Evolutionary conservation across 768 basidiomycete genomes (phyloP), one percentile per base, ranked within the genome.

Genomic region (Tylopilus sp.): DNA sequence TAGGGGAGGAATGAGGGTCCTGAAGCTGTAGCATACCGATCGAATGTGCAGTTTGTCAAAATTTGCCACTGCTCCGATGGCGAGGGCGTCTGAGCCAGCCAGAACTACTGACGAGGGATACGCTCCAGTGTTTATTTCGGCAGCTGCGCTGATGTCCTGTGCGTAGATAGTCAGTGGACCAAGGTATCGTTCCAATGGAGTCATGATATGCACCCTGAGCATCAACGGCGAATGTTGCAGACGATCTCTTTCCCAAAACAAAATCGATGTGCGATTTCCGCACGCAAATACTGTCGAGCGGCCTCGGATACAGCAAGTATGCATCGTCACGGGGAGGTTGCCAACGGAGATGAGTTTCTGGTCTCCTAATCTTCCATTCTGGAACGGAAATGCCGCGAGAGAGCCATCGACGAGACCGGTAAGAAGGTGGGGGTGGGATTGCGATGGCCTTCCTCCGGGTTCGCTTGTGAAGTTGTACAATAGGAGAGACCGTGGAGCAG

Each of bases 41-140:
- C 85, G 83, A 42, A 95, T 83, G 60, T 95, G 88, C 67, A 93
- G 76, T 67, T 89, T 89, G 57, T 89, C 82, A 12, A 92, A 73
- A 54, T 86, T 79, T 29, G 75, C 72, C 13, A 92, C 78, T 6
- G 72, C 72, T 9, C 92, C 92, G 41, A 96, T 80, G 44, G 80
- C 70, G 16, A 94, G 68, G 0, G 77, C 72, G 6, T 74, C 73
- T 0, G 76, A 64, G 4, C 81, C 78, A 11, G 81, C 81, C 38
- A 92, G 66, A 21, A 88, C 61, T n/a, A 92, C 67, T 1, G 84
- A 80, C 1, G 76, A 73, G 22, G 70, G 67, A 70, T 82, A 84
- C 8, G 63, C 64, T 36, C 61, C 53, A 4, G 78, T 76, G 52
- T 83, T 78, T 21, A 92, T 53, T 28, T 68, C 68, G 1, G 76